phyloP scores from a whole-genome alignment of 768 basidiomycete genomes.

The Sarcomyxa edulis region DNA sequence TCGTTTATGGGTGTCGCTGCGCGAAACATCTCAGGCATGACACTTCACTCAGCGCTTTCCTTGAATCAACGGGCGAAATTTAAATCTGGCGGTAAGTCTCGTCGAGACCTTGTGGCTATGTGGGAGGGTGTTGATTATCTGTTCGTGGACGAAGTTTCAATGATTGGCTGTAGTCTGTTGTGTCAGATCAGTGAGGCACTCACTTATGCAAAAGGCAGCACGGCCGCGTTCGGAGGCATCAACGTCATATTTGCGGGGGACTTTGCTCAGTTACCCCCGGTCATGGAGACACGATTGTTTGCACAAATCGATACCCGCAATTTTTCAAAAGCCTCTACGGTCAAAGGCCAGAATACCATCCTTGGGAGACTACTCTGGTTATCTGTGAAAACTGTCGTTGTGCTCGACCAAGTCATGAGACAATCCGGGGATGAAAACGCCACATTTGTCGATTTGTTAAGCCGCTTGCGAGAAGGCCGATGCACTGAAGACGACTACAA shows the following conservation, averaged over 20 bases:
- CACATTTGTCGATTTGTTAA: constrained; percentile 16
- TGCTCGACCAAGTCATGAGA: constrained; percentile 18
- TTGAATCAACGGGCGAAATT: constrained; percentile 9
- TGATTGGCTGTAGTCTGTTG: constrained; percentile 29
- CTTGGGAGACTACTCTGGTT: constrained; percentile 30
- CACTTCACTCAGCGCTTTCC: constrained; percentile 28
- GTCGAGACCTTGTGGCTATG: constrained; percentile 13
- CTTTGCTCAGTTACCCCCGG: constrained; percentile 36
- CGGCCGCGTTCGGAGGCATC: constrained; percentile 27
- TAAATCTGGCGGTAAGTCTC: background rate
- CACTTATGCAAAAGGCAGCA: constrained; percentile 22
- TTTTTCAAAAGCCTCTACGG: background rate
- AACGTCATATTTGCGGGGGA: constrained; percentile 39
- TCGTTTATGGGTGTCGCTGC: constrained; percentile 37
- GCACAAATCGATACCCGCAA: constrained; percentile 7
- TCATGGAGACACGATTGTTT: constrained; percentile 20
- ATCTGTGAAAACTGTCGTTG: constrained; percentile 21
- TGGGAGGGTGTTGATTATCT: constrained; percentile 36
- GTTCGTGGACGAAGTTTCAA: constrained; percentile 34
- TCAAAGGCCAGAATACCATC: constrained; percentile 12
- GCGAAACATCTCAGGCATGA: constrained; percentile 29
- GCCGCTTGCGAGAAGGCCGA: constrained; percentile 15
- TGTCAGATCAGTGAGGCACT: constrained; percentile 26
- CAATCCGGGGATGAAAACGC: constrained; percentile 18
- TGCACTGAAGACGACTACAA: constrained; percentile 20